These are phyloP conservation scores for Scutellaria barbata DNA, from an alignment of 257 asterid species.

Conservation along the genomic window DNA sequence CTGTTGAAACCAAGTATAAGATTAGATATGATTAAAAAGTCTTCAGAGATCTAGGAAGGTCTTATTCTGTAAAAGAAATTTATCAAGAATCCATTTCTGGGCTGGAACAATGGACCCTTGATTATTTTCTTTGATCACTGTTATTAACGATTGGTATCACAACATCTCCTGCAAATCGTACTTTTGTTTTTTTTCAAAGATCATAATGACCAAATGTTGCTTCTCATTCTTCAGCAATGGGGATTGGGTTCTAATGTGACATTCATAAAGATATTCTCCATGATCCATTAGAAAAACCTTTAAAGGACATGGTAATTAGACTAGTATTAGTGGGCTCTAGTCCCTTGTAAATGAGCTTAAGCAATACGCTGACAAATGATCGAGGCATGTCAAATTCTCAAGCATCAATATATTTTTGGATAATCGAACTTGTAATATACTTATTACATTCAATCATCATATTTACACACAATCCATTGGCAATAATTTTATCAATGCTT, in stretches of 20 bases:
- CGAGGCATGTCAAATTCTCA: neutral
- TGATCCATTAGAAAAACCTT: neutral
- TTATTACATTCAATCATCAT: neutral
- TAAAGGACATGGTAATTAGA: neutral
- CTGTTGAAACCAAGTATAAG: neutral
- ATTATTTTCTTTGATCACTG: neutral
- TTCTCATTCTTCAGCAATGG: too few relatives aligned
- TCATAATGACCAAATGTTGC: neutral
- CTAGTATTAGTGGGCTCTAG: neutral
- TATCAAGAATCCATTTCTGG: neutral
- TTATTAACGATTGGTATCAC: neutral
- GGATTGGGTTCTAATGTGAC: too few relatives aligned
- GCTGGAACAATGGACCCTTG: slow-evolving; percentile 1
- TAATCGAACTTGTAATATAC: neutral
- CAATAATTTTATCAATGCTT: slow-evolving; percentile 11
- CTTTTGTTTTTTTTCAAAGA: neutral
- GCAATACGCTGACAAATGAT: neutral
- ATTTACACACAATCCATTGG: neutral
- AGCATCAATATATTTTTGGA: neutral
- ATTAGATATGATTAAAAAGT: neutral
- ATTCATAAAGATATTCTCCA: too few relatives aligned
- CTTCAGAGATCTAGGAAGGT: neutral
- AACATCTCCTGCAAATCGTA: neutral
- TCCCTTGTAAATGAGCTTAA: slow-evolving; percentile 11
- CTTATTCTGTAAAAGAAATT: neutral